Base-by-base conservation (phyloP, 805 yeast genomes). In the Isabelozyma pseudorhagii region DNA sequence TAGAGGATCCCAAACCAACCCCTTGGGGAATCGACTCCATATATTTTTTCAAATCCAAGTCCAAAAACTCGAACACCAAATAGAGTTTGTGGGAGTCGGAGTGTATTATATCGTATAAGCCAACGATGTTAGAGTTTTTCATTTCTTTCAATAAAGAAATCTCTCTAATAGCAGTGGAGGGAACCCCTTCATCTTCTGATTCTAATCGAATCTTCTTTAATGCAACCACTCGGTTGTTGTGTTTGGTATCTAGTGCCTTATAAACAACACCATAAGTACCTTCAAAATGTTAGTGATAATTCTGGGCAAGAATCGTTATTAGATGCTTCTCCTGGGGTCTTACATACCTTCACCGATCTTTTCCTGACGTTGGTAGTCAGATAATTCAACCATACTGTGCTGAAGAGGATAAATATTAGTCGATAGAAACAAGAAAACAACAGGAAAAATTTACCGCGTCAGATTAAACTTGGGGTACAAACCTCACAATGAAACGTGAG, bases 231-330 rank as follows among this genome's bases (percentile, higher is more conserved):
- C 97, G 81, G 71, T 93, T 93, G 57, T 91, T 88, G 65, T 93
- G 91, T 56, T 83, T 85, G 44, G 84, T 83, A 64, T 93, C 97
- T 46, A 91, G 76, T 1, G 99, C 99, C 67, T 93, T 94, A 72
- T 94, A 94, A 9, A 94, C 99, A 31, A 96, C 97, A 47, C 99
- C 99, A 66, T 94, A 93, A 2, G 99, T 93, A 54, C 96, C 90
- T 76, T 13, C 10, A 27, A 41, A 41, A 41, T 21, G 31, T 41
- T 41, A 41, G 44, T 27, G 15, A 17, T 6, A 9, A 6, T 21
- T 21, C 25, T 21, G 6, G 25, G 1, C 1, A 21, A 21, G 3
- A 21, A 4, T 2, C 25, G 6, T 6, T 4, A 1, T 4, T 21
- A 5, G 25, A 21, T 21, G 6, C 14, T 41, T 18, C 8, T n/a